Percentiles rank a stretch among this genome's conserved stretches.
phyloP scores from a whole-genome alignment of 306 rosid genomes.

The Prosopis cineraria region DNA sequence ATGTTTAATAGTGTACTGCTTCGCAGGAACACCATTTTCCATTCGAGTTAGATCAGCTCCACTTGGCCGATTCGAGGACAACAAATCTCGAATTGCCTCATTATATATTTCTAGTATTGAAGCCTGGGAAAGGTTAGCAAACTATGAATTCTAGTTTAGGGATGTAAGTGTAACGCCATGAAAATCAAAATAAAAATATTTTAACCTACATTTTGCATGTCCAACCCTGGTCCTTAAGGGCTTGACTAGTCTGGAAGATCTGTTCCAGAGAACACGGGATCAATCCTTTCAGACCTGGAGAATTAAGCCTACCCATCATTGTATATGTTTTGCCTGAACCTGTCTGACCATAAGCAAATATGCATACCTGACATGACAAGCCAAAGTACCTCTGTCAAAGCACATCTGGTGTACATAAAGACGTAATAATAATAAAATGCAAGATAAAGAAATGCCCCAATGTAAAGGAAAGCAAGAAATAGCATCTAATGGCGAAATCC shows the following conservation, averaged over 20 bases:
- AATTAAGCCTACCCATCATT: conserved; percentile 89
- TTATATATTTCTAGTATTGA: conserved; percentile 89
- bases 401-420: background rate
- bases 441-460: background rate
- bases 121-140: conserved; percentile 46
- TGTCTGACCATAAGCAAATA: conserved; percentile 94
- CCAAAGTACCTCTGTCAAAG: conserved; percentile 24
- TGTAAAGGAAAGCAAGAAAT: background rate
- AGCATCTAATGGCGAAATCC: conserved; percentile 1
- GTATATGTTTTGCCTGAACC: conserved; percentile 93
- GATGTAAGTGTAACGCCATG: conserved; percentile 18
- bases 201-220: conserved; percentile 81
- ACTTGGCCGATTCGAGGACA: conserved; percentile 62
- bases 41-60: conserved; percentile 51
- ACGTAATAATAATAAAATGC: conserved; percentile 4
- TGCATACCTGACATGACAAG: conserved; percentile 75
- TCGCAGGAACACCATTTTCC: conserved; percentile 63
- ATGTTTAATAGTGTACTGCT: conserved; percentile 83
- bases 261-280: conserved; percentile 92
- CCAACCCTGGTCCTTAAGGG: conserved; percentile 87
- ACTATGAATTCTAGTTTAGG: conserved; percentile 17
- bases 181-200: conserved; percentile 16
- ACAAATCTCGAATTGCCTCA: conserved; percentile 85
- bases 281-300: conserved; percentile 75
- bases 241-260: conserved; percentile 76